Evolutionary conservation across 352 stramenopile genomes (phyloP), one percentile per base, ranked within the genome.

Genomic region (Lagenidium giganteum): DNA sequence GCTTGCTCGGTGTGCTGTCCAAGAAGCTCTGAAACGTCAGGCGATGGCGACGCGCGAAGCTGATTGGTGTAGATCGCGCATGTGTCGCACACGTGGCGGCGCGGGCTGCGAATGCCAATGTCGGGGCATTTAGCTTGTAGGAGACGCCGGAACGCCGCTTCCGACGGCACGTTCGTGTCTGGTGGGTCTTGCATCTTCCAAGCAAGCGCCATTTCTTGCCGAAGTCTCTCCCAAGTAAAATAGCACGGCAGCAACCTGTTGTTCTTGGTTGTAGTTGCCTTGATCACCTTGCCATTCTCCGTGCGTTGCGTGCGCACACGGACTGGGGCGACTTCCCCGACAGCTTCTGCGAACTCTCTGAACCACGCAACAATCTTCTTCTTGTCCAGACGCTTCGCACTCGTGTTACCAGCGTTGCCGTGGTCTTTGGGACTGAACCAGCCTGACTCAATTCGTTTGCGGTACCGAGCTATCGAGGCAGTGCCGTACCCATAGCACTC

Each of bases 361-460:
- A 41, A 26, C 34, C 34, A 41, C 13, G 8, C 34, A 6, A 22
- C n/a, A n/a, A 41, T n/a, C 21, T 23, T 40, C 8, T 38, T 31
- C 1, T 8, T 9, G 30, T 48, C 41, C 20, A 48, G 25, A 8
- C 33, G 13, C 8, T 49, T 12, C 5, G 42, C 30, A 25, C 35
- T 18, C 24, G 40, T 25, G 42, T 49, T 49, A 13, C 23, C 31
- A 4, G 42, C 23, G 16, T 39, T 30, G 16, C 29, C 29, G 30
- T 49, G 31, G 3, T 8, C 12, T 23, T 41, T 23, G n/a, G n/a
- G n/a, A n/a, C n/a, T n/a, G n/a, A n/a, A n/a, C n/a, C n/a, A n/a
- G n/a, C n/a, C n/a, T n/a, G n/a, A n/a, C n/a, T n/a, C n/a, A n/a
- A n/a, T n/a, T n/a, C n/a, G n/a, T n/a, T n/a, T n/a, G n/a, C n/a